phyloP scores from a whole-genome alignment of 768 basidiomycete genomes.

The Trametes sanguinea region DNA sequence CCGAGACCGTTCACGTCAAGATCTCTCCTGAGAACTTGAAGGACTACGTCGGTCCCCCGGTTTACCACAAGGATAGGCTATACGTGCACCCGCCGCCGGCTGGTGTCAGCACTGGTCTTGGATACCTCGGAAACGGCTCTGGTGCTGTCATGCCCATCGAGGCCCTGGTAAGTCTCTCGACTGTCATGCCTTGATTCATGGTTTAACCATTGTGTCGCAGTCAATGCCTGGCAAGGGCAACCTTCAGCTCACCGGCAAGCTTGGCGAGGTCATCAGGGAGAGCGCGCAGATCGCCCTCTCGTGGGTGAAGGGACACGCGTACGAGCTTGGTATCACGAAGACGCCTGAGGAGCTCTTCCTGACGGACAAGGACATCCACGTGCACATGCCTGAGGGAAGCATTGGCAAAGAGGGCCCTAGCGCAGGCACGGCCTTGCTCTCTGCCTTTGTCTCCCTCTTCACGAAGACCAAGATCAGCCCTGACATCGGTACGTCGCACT shows the following conservation, averaged over 20 bases:
- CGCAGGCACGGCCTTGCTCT: constrained; percentile 91
- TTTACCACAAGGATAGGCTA: constrained; percentile 94
- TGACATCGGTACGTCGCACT: constrained; percentile 72
- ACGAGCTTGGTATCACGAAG: constrained; percentile 82
- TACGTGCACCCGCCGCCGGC: constrained; percentile 80
- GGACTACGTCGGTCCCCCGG: constrained; percentile 94
- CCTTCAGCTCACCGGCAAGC: constrained; percentile 92
- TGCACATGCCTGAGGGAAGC: constrained; percentile 96
- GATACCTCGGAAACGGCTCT: constrained; percentile 94
- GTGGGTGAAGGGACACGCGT: constrained; percentile 92
- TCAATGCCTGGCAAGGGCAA: constrained; percentile 96
- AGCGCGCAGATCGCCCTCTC: constrained; percentile 93
- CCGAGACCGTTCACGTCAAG: constrained; percentile 71
- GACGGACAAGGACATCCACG: constrained; percentile 85
- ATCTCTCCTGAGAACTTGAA: constrained; percentile 89
- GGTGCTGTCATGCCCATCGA: constrained; percentile 98
- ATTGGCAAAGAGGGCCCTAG: constrained; percentile 96
- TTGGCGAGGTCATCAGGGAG: constrained; percentile 97
- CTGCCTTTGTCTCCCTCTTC: constrained; percentile 90
- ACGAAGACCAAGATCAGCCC: constrained; percentile 81
- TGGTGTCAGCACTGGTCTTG: constrained; percentile 93
- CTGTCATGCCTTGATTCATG: not conserved
- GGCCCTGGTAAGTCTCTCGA: constrained; percentile 66
- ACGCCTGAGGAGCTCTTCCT: constrained; percentile 74
- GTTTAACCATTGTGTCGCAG: constrained; percentile 41